phyloP scores from a whole-genome alignment of 2,329 filamentous ascomycete genomes.

The Penicillium italicum region DNA sequence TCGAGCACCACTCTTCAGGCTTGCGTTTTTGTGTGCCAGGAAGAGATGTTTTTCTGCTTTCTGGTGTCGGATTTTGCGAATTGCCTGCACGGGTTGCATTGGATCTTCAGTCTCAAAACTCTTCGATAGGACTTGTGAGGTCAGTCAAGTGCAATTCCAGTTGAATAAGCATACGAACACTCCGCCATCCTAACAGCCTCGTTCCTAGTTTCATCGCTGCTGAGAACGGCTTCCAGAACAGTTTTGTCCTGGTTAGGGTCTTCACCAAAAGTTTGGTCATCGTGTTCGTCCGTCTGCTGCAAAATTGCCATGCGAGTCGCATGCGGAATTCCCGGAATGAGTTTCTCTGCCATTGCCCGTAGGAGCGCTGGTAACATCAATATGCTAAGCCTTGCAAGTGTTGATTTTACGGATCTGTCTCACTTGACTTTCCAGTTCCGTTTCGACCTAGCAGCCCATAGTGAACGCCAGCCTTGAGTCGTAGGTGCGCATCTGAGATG shows the following conservation, averaged over 20 bases:
- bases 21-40: conserved; percentile 68
- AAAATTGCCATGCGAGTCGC: conserved; percentile 63
- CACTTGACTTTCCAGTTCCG: conserved; percentile 78
- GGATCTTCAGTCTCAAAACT: conserved; percentile 59
- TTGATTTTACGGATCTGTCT: conserved; percentile 1
- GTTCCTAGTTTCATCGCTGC: conserved; percentile 49
- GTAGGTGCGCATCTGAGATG: conserved; percentile 64
- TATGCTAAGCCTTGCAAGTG: not conserved
- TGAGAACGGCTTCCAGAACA: conserved; percentile 65
- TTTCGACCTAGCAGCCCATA: conserved; percentile 80
- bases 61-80: conserved; percentile 61
- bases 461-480: conserved; percentile 66
- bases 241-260: conserved; percentile 35
- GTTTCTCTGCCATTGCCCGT: conserved; percentile 70
- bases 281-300: conserved; percentile 58
- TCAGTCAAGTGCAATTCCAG: not conserved
- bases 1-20: conserved; percentile 68
- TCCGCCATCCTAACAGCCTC: conserved; percentile 60
- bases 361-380: conserved; percentile 55
- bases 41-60: conserved; percentile 62
- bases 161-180: conserved; percentile 39
- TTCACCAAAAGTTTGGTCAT: conserved; percentile 8
- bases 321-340: conserved; percentile 72
- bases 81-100: conserved; percentile 56
- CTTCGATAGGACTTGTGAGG: conserved; percentile 50